These are phyloP conservation scores for Candida wancherniae DNA, from an alignment of 805 yeast species.

Conservation along the genomic window DNA sequence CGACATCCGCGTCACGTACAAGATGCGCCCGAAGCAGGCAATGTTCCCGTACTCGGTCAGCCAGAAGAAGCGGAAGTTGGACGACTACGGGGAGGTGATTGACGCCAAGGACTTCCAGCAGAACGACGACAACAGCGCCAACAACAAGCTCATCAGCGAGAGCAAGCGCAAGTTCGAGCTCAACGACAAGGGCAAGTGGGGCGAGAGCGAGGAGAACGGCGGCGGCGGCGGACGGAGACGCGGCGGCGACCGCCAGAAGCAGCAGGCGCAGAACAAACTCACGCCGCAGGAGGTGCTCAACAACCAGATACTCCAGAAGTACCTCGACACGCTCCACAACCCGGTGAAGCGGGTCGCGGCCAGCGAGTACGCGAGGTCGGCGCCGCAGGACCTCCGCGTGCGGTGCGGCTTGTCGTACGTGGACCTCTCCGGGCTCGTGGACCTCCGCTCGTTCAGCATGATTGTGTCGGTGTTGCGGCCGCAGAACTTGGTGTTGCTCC, in stretches of 20 bases:
- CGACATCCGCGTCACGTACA: conserved; percentile 46
- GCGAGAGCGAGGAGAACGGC: conserved; percentile 16
- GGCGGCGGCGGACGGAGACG: conserved; percentile 11
- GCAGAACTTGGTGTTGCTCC: conserved; percentile 55
- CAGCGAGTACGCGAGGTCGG: conserved; percentile 13
- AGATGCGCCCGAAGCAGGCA: conserved; percentile 47
- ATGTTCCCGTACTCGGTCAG: conserved; percentile 71
- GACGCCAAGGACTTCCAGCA: conserved; percentile 59
- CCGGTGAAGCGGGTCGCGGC: conserved; percentile 45
- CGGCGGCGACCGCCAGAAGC: neutral
- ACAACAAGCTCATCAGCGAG: conserved; percentile 31
- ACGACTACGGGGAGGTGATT: conserved; percentile 84
- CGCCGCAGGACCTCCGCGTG: conserved; percentile 35
- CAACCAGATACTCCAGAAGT: conserved; percentile 35
- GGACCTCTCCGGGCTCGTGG: conserved; percentile 81
- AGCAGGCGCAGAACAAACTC: conserved; percentile 22
- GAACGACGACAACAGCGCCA: conserved; percentile 43
- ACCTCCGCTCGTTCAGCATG: conserved; percentile 72
- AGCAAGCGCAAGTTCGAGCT: conserved; percentile 36
- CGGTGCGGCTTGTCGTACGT: conserved; percentile 71
- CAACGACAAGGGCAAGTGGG: conserved; percentile 27
- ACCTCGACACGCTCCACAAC: conserved; percentile 44
- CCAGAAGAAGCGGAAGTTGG: conserved; percentile 51
- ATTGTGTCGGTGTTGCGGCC: conserved; percentile 80
- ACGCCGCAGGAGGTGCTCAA: conserved; percentile 43